Evolutionary conservation across 768 basidiomycete genomes (phyloP).

Genomic region (Lepiota venenata): DNA sequence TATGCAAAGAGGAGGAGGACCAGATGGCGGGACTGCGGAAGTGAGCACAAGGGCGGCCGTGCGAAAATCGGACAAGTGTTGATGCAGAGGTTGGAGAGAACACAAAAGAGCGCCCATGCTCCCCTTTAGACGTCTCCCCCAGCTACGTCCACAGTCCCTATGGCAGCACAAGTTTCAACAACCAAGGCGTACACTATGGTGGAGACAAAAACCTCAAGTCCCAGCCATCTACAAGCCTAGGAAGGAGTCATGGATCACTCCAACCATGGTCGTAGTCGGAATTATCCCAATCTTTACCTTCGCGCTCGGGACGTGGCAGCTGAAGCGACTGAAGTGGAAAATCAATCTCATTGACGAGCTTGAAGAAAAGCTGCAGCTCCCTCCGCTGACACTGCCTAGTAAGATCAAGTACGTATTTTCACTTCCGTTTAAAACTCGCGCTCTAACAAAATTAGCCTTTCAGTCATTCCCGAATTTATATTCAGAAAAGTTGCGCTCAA

Average conservation of each 20-base stretch:
- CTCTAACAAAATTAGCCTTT: constrained; percentile 36
- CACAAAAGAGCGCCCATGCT: constrained; percentile 1
- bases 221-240: constrained; percentile 53
- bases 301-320: constrained; percentile 89
- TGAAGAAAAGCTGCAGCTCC: constrained; percentile 81
- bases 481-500: constrained; percentile 80
- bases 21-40: not conserved
- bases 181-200: constrained; percentile 13
- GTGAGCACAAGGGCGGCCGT: constrained; percentile 4
- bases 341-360: constrained; percentile 89
- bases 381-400: constrained; percentile 74
- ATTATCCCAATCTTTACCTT: constrained; percentile 90
- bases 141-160: not conserved
- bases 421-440: not conserved
- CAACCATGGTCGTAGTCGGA: constrained; percentile 72
- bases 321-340: constrained; percentile 94
- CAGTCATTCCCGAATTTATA: constrained; percentile 82
- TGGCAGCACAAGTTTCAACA: constrained; percentile 5
- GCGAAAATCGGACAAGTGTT: not conserved
- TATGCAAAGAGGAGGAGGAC: not conserved
- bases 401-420: constrained; percentile 76
- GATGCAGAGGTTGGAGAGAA: not conserved
- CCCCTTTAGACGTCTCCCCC: not conserved
- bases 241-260: constrained; percentile 59
- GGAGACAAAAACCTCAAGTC: constrained; percentile 24